Conservation (phyloP, 2,329 filamentous ascomycete species). For the Hypocrella siamensis region DNA sequence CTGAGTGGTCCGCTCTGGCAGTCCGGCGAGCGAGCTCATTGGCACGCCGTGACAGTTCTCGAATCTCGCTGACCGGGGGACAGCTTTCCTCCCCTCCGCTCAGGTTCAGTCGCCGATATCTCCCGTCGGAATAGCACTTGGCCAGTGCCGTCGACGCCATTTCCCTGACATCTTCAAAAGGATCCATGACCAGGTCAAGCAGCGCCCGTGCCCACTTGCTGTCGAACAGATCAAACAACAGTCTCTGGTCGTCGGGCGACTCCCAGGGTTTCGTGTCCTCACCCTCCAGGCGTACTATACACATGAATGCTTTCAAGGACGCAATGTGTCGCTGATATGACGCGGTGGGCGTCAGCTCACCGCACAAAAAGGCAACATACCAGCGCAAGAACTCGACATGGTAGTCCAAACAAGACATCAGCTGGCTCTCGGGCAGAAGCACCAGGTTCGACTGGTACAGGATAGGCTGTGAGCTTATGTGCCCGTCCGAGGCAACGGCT, state of each 20-base stretch:
- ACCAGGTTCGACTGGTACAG: constrained; percentile 24
- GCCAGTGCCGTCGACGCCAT: constrained; percentile 33
- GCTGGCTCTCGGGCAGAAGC: constrained; percentile 19
- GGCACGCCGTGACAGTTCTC: constrained; percentile 32
- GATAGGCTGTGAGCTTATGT: constrained; percentile 12
- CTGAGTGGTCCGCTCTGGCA: constrained; percentile 79
- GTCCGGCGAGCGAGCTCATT: constrained; percentile 49
- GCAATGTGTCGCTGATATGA: constrained; percentile 86
- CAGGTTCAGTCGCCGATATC: constrained; percentile 14
- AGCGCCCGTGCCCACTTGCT: constrained; percentile 44
- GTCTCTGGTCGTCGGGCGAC: constrained; percentile 20
- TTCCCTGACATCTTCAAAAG: constrained; percentile 80
- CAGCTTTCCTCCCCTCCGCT: constrained; percentile 4
- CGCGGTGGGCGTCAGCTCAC: constrained; percentile 62
- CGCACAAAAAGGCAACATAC: constrained; percentile 57
- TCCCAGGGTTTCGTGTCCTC: constrained; percentile 30
- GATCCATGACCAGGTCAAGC: constrained; percentile 69
- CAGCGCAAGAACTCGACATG: constrained; percentile 55
- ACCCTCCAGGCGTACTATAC: constrained; percentile 55
- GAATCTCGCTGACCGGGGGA: constrained; percentile 18
- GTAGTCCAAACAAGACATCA: constrained; percentile 24
- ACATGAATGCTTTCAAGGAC: constrained; percentile 53
- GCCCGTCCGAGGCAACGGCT: constrained; percentile 2
- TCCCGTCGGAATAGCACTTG: constrained; percentile 27
- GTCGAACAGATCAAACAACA: constrained; percentile 27